Conservation (phyloP, 2,329 filamentous ascomycete species). For the Fusarium burgessii region DNA sequence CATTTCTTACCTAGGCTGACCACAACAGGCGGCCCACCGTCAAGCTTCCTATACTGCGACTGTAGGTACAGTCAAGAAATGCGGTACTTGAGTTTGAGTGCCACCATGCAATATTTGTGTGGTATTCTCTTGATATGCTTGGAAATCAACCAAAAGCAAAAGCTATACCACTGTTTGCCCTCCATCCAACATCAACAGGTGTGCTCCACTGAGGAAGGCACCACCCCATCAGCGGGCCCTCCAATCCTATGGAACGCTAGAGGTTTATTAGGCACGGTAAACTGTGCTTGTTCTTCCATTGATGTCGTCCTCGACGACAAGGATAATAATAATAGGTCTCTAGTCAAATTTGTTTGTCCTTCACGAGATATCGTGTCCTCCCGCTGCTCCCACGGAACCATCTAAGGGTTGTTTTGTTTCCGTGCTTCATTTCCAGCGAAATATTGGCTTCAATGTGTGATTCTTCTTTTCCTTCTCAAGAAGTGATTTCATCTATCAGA, state of each 20-base stretch:
- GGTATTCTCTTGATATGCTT: conserved; percentile 15
- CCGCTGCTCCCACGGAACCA: conserved; percentile 2
- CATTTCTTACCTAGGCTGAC: not conserved
- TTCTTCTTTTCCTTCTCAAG: not conserved
- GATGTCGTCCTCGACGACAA: not conserved
- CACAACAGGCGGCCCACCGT: conserved; percentile 3
- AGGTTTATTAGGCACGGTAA: not conserved
- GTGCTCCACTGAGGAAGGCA: conserved; percentile 28
- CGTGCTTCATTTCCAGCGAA: conserved; percentile 1
- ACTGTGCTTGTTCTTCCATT: conserved; percentile 7
- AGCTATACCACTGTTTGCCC: conserved; percentile 22
- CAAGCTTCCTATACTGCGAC: not conserved
- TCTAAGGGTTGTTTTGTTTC: not conserved
- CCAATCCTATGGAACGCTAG: not conserved
- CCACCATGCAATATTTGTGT: not conserved
- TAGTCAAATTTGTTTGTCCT: not conserved
- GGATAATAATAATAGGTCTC: not conserved
- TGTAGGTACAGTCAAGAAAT: not conserved
- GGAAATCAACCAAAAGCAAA: not conserved
- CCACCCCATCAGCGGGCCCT: conserved; percentile 10
- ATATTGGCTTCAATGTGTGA: conserved; percentile 2
- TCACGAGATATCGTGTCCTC: conserved; percentile 23
- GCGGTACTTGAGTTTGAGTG: conserved; percentile 18
- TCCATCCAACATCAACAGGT: conserved; percentile 22
- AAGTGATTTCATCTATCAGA: conserved; percentile 13